These are phyloP conservation scores for Cucurbita argyrosperma DNA, from an alignment of 306 rosid species.

Conservation along the genomic window DNA sequence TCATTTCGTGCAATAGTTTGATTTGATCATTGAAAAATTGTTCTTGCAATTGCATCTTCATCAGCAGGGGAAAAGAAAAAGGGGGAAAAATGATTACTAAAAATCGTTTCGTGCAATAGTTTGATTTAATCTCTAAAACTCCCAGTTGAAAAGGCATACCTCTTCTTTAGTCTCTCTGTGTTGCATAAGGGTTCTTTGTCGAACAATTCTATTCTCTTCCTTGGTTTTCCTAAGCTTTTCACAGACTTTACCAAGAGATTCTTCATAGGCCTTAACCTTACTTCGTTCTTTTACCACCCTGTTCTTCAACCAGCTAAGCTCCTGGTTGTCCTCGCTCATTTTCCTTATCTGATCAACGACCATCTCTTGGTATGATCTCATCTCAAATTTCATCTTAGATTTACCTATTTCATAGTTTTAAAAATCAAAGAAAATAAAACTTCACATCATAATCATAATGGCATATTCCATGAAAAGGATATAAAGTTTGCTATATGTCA, in stretches of 20 bases:
- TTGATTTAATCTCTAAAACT: not conserved
- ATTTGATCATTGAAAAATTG: constrained; percentile 53
- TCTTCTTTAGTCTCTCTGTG: constrained; percentile 60
- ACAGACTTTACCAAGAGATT: constrained; percentile 26
- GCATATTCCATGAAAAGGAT: not conserved
- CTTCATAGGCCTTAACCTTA: constrained; percentile 28
- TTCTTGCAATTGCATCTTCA: constrained; percentile 61
- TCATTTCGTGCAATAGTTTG: constrained; percentile 28
- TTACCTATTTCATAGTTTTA: constrained; percentile 30
- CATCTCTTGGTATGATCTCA: constrained; percentile 65
- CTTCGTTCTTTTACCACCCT: constrained; percentile 22
- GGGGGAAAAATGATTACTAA: not conserved
- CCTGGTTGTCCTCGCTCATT: constrained; percentile 63
- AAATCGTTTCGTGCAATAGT: too few relatives aligned
- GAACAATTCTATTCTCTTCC: constrained; percentile 45
- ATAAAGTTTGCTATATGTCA: not conserved
- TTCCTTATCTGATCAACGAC: constrained; percentile 52
- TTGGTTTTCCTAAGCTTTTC: constrained; percentile 40
- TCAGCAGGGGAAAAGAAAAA: not conserved
- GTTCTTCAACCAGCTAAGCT: constrained; percentile 34
- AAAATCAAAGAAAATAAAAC: not conserved
- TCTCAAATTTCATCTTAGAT: constrained; percentile 49
- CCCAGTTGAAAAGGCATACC: constrained; percentile 27
- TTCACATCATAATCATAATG: not conserved
- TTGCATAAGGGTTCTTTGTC: constrained; percentile 35